These are phyloP conservation scores for Harrya chromipes DNA, from an alignment of 768 basidiomycete species.

Conservation along the genomic window DNA sequence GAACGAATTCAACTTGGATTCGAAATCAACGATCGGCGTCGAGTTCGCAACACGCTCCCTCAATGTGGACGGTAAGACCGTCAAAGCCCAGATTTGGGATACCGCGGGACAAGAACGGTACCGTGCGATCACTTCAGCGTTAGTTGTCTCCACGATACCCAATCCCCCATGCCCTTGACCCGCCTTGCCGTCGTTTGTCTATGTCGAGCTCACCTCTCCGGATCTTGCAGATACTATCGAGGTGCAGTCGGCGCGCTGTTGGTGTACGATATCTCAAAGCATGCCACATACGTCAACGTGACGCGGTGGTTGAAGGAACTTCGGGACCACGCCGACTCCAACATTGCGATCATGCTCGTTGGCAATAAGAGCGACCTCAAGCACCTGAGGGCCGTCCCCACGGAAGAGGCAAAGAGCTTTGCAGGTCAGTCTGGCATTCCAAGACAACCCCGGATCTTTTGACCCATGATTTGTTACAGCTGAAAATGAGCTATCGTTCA, in stretches of 20 bases:
- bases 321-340: conserved; percentile 90
- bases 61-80: conserved; percentile 92
- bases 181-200: neutral
- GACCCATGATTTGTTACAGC: conserved; percentile 40
- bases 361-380: conserved; percentile 99
- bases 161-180: neutral
- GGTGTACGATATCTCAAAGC: conserved; percentile 93
- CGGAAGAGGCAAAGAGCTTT: conserved; percentile 94
- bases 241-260: conserved; percentile 92
- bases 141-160: conserved; percentile 25
- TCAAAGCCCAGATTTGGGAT: conserved; percentile 99
- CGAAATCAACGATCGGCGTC: conserved; percentile 98
- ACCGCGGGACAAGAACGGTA: conserved; percentile 98
- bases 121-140: conserved; percentile 97
- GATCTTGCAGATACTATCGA: conserved; percentile 78
- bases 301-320: conserved; percentile 97
- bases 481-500: conserved; percentile 90
- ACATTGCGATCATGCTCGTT: conserved; percentile 94
- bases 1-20: conserved; percentile 98
- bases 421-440: conserved; percentile 53
- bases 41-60: conserved; percentile 97
- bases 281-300: conserved; percentile 91
- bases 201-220: neutral
- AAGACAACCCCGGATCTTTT: neutral
- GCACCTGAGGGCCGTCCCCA: conserved; percentile 93